Base-by-base conservation (phyloP, 2,329 filamentous ascomycete genomes). In the Phyllosticta capitalensis region DNA sequence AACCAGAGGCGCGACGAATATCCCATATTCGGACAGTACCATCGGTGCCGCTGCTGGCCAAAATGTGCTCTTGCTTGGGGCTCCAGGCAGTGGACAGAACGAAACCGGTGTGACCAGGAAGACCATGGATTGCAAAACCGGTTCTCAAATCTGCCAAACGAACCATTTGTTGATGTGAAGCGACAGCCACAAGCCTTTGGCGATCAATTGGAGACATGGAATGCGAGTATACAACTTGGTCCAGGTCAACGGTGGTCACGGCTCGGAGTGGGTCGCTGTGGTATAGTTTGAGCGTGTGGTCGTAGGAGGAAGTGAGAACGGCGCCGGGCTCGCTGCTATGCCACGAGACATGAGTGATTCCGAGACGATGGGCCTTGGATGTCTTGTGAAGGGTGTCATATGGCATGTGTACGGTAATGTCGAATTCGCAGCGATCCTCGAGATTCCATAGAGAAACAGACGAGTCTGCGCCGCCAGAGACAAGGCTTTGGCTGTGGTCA, bases 361-460 rank as follows among this genome's bases (percentile, higher is more conserved):
- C 88, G 64, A 88, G 85, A 63, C 81, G 86, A 66, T 90, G 86
- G 22, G 72, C 71, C 59, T 75, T 66, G 50, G 70, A 68, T 9
- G 72, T 71, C 21, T 52, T 61, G 54, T 68, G 71, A 33, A 17
- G 10, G 10, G 24, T 14, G 26, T n/a, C 7, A 28, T 54, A 7
- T 54, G 56, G 10, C 21, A 4, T 22, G 3, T 51, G 22, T 24
- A n/a, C 17, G 26, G 53, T 54, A 2, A n/a, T 55, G 2, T n/a
- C 19, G 19, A 10, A n/a, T 1, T 48, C 20, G 2, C 65, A 55
- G 48, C 33, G 26, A 10, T 12, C 77, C 12, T 95, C 88, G 6
- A 96, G 81, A 73, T 96, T 87, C 92, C 92, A 96, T 52, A 96
- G 75, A 65, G 86, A 88, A 67, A 96, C 84, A 0, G 88, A 88